These are phyloP conservation scores for Herpetomonas tarakana DNA, from an alignment of 208 protist species.

Conservation along the genomic window DNA sequence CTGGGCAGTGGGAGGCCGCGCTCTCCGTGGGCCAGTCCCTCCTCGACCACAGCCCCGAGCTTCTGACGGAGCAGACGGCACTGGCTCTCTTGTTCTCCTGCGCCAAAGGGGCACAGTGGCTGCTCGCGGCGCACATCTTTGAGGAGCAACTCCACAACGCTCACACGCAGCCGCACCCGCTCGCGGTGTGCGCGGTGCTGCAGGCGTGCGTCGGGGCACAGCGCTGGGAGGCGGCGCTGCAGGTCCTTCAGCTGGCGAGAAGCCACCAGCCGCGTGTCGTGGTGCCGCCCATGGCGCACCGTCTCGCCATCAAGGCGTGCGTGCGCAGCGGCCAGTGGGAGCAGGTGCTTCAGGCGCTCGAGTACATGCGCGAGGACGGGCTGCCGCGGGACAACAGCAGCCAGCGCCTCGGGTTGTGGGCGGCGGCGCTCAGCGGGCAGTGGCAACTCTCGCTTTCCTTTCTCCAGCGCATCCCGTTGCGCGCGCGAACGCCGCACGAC, in stretches of 20 bases:
- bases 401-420: constrained; percentile 69
- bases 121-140: constrained; percentile 41
- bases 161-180: constrained; percentile 51
- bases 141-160: constrained; percentile 48
- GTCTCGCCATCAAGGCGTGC: constrained; percentile 65
- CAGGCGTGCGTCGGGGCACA: constrained; percentile 56
- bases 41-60: constrained; percentile 32
- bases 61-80: constrained; percentile 43
- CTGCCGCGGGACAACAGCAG: constrained; percentile 73
- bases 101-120: constrained; percentile 60
- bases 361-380: constrained; percentile 56
- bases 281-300: constrained; percentile 70
- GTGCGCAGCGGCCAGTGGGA: constrained; percentile 44
- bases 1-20: constrained; percentile 80
- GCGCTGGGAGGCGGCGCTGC: constrained; percentile 50
- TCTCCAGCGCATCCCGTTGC: constrained; percentile 39
- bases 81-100: constrained; percentile 70
- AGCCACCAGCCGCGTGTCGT: constrained; percentile 61
- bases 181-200: constrained; percentile 64
- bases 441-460: constrained; percentile 67
- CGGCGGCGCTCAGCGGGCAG: constrained; percentile 56
- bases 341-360: constrained; percentile 40
- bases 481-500: constrained; percentile 57
- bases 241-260: constrained; percentile 29
- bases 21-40: constrained; percentile 51